Base-by-base conservation (phyloP, 805 yeast genomes). In the Schwanniomyces polymorphus region DNA sequence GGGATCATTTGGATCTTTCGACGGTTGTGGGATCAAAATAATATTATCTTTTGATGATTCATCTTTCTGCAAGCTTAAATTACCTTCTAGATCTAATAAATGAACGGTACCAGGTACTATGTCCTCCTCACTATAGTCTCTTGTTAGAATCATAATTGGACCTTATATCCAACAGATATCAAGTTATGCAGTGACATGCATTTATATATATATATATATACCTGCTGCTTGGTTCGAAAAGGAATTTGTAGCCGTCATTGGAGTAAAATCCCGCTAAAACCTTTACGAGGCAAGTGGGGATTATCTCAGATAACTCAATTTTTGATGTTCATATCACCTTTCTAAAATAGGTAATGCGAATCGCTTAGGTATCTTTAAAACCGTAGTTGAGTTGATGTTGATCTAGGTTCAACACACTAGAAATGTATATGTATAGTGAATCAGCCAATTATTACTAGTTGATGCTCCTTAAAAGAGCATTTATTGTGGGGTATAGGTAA, bases 1-100 rank as follows among this genome's bases (percentile, higher is more conserved):
- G 1, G 90, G 90, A 56, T 85, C 91, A 53, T 84, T 80, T 7
- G 88, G 86, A 50, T 84, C 83, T 43, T 76, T 80, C 0, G 86
- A 76, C 1, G 91, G 91, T 8, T 80, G 79, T 27, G 91, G 90
- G 9, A 43, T 37, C 17, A 35, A 43, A 8, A 43, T 39, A 26
- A 43, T 37, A 11, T 43, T 54, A 7, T 57, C 47, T 12, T 42
- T 37, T 11, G 34, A 9, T n/a, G 21, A 18, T 29, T 17, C 23
- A n/a, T 31, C 62, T 38, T 63, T 60, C 34, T 60, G 64, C 17
- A 64, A 70, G 40, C 60, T 50, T 28, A 62, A 53, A 38, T 48
- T 52, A 7, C 69, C 73, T 35, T 67, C 72, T 11, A 68, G 16
- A 52, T 77, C 83, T 33, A 80, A 77, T 29, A 80, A 64, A 44